Base-by-base conservation (phyloP, 2,329 filamentous ascomycete genomes). In the Curvularia sp. region DNA sequence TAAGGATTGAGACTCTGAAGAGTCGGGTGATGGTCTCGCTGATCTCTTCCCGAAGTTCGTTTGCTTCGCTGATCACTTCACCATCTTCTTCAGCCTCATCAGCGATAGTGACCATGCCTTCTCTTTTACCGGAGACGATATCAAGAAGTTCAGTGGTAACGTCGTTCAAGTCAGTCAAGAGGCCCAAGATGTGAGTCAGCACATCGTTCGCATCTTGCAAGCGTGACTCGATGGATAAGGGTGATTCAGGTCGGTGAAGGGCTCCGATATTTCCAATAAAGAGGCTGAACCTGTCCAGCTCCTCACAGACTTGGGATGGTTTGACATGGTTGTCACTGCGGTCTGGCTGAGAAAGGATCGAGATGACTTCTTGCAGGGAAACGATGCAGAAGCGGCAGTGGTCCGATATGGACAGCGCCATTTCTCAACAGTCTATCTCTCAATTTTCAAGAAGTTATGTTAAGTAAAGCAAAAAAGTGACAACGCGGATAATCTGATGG, bases 11-110 rank as follows among this genome's bases (percentile, higher is more conserved):
- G 20, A 46, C n/a, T 31, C 43, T 46, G 43, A 46, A 46, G n/a
- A 46, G 43, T 18, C 26, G 43, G 24, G 43, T 46, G 26, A 46
- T 30, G 1, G 43, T 46, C 9, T 9, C 43, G n/a, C 26, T 46
- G 43, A 46, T 30, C 26, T 46, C 43, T 46, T 46, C 43, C 26
- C 26, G 43, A 46, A 46, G 43, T 28, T 46, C 26, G 26, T 46
- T 46, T 10, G n/a, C 43, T 30, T 46, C 43, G 8, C 43, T 46
- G 24, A 46, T 46, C 3, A 18, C 26, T 46, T n/a, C 43, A 20
- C 26, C 24, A 3, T 46, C 26, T 28, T 46, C 26, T 20, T 46
- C 26, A 46, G 26, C n/a, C 26, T 31, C 24, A 7, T 46, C 43
- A 31, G 43, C 26, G 4, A 46, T n/a, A n/a, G 43, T 18, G 43